Base-by-base conservation (phyloP, 768 basidiomycete genomes). In the Brasilioporus rufonigricans region DNA sequence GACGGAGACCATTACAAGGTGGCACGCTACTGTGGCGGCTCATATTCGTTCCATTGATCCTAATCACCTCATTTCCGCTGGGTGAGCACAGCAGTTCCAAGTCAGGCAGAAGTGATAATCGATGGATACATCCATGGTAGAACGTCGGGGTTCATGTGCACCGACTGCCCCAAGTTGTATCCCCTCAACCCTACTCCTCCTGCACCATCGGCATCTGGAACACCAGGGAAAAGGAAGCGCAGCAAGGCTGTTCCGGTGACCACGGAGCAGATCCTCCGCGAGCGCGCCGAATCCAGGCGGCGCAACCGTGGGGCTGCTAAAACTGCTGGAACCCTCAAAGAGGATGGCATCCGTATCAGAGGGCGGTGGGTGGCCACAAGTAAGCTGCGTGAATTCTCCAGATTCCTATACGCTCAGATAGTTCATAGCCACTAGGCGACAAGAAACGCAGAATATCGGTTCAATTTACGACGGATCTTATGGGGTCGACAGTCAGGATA, bases 401-500 rank as follows among this genome's bases (percentile, higher is more conserved):
- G 48, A 27, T 50, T 43, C 16, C 21, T 44, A 38, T 33, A 24
- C 39, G 48, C 56, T 44, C 24, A 53, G 44, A 32, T 35, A 29
- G 53, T 39, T 40, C 44, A 43, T 62, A 82, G 79, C 71, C 57
- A 78, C 82, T 35, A 77, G 71, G 61, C 76, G 79, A 35, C 80
- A 83, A 54, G 67, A 73, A 58, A 71, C 75, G 41, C 62, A 73
- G 47, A 67, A 64, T 40, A 57, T 78, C 32, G 82, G 83, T 26
- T 62, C 85, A 23, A 72, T 74, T 26, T 84, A 80, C 55, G 81
- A 88, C 63, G 86, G 87, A 1, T 76, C 82, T n/a, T 72, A 73
- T 32, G 85, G 85, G 32, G 83, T 87, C 19, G 86, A 89, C 64
- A 81, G 79, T 52, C 80, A 84, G 60, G 86, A 87, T 56, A 83